Base-by-base conservation (phyloP, 257 asterid species). In the Rubia yunnanensis region DNA sequence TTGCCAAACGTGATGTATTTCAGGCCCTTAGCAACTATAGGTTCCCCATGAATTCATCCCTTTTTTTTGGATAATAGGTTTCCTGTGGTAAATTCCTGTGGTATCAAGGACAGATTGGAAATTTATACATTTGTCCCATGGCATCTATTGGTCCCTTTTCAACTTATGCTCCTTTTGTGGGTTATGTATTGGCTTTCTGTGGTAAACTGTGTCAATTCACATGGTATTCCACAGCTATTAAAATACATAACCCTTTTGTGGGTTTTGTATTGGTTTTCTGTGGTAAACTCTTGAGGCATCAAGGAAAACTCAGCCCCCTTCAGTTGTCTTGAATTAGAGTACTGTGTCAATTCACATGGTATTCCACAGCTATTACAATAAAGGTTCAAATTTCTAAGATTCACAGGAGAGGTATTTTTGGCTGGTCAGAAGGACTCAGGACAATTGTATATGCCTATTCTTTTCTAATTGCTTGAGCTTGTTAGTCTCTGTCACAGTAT, bases 401-500 rank as follows among this genome's bases (percentile, higher is more conserved):
- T 59, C 15, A 1, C 23, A 23, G 35, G 11, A 5, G 32, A 48
- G 28, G 56, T 44, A 24, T 53, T 56, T 38, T 32, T 67, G 9
- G 20, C 28, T 15, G 34, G 44, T 39, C 28, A 5, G 55, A 10
- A 15, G 36, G 14, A 8, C 36, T 55, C 13, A 24, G 13, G 15
- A 31, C 31, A 39, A 44, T 24, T n/a, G 22, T 38, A 10, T 10
- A 9, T 48, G 24, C 30, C 26, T 3, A 31, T 22, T 35, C 14
- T 36, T 39, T 20, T 6, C 58, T 41, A 22, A 65, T 58, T 44
- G n/a, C 56, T 35, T 14, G 26, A 27, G 27, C 59, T 68, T 68
- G 60, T 68, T 44, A 17, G 50, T 31, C 50, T 58, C 60, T 30
- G 34, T 15, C 50, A 46, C n/a, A n/a, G n/a, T n/a, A n/a, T 35